phyloP scores from a whole-genome alignment of 148 eudicot genomes.

The Vaccinium myrtillus region DNA sequence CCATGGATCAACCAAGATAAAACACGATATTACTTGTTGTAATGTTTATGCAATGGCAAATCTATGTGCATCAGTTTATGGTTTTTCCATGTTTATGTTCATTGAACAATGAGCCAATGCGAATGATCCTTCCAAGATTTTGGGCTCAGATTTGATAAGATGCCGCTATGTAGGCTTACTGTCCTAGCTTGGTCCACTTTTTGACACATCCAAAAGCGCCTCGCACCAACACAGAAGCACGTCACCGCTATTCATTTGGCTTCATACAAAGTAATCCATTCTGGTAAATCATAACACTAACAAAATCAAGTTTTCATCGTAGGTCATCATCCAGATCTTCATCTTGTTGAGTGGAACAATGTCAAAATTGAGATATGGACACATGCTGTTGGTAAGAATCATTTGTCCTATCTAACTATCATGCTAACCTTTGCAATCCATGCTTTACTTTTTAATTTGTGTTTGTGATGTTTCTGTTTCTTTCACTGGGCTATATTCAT shows the following conservation, averaged over 20 bases:
- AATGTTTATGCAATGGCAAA: neutral
- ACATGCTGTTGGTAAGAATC: slow-evolving; percentile 75
- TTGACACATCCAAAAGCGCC: neutral
- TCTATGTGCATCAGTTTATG: neutral
- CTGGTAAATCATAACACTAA: neutral
- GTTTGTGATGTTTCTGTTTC: neutral
- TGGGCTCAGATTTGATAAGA: neutral
- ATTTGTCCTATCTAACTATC: neutral
- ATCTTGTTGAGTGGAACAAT: slow-evolving; percentile 91
- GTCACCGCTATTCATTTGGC: neutral
- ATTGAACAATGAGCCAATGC: neutral
- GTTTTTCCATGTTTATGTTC: neutral
- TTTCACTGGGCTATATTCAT: neutral
- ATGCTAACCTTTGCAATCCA: neutral
- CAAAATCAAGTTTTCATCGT: slow-evolving; percentile 11
- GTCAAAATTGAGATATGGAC: slow-evolving; percentile 86
- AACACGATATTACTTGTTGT: neutral
- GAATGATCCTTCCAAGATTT: neutral
- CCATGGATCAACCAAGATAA: neutral
- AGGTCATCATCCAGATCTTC: slow-evolving; percentile 99
- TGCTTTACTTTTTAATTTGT: neutral
- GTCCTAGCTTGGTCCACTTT: neutral
- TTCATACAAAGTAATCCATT: neutral
- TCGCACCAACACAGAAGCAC: too few relatives aligned
- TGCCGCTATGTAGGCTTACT: neutral